A percentile compares a stretch with the other conserved stretches of the same genome.
phyloP scores from a whole-genome alignment of 2,329 filamentous ascomycete species.

The Knoxdaviesia capensis region DNA sequence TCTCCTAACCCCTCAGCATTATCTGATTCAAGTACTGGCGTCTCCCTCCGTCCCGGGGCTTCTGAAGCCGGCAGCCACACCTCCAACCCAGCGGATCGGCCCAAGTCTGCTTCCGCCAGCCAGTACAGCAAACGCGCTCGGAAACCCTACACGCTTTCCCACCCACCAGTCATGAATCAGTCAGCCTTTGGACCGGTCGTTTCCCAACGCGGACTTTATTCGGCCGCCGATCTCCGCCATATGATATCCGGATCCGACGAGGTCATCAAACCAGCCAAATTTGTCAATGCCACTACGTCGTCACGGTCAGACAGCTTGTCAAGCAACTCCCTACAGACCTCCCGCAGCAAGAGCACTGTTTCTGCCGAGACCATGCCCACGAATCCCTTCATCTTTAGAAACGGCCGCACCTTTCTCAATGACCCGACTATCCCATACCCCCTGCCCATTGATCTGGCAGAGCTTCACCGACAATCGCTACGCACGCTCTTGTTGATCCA shows the following conservation, averaged over 20 bases:
- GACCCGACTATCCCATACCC: conserved; percentile 57
- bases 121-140: neutral
- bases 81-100: neutral
- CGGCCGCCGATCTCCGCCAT: no score
- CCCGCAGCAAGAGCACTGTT: conserved; percentile 7
- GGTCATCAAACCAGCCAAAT: no score
- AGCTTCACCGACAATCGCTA: conserved; percentile 73
- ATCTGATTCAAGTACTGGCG: neutral
- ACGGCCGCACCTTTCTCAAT: conserved; percentile 67
- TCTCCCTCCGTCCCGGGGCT: neutral
- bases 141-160: no score
- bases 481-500: conserved; percentile 65
- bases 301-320: conserved; percentile 25
- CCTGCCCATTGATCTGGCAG: conserved; percentile 70
- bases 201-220: no score
- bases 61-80: neutral
- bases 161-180: no score
- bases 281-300: no score
- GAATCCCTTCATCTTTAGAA: conserved; percentile 46
- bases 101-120: neutral
- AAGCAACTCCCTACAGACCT: conserved; percentile 15
- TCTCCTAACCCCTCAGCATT: neutral
- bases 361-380: conserved; percentile 19
- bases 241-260: no score
- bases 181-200: no score